Evolutionary conservation across 345 rosid genomes (phyloP).

Genomic region (rapeseed (Brassica napus)): Da-Ae NC_063446.1:10551001-10551500

Average conservation of each 20-base stretch:
- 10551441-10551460: constrained; percentile 56
- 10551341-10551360: constrained; percentile 68
- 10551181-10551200: constrained; percentile 43
- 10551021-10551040: constrained; percentile 78
- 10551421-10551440: constrained; percentile 51
- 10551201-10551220: constrained; percentile 72
- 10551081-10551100: constrained; percentile 64
- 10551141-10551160: constrained; percentile 38
- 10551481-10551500: constrained; percentile 50
- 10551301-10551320: constrained; percentile 43
- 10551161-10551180: constrained; percentile 62
- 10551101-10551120: constrained; percentile 59
- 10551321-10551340: constrained; percentile 54
- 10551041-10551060: constrained; percentile 63
- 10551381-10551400: constrained; percentile 48
- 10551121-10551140: constrained; percentile 30
- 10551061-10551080: constrained; percentile 78
- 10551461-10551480: constrained; percentile 42
- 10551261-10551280: constrained; percentile 71
- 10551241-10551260: constrained; percentile 48
- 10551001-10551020: constrained; percentile 47
- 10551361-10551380: constrained; percentile 46
- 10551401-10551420: constrained; percentile 56
- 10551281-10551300: constrained; percentile 58
- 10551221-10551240: constrained; percentile 60